Evolutionary conservation across 139 green algal genomes (phyloP).

Genomic region (Chlorella sp.): DNA sequence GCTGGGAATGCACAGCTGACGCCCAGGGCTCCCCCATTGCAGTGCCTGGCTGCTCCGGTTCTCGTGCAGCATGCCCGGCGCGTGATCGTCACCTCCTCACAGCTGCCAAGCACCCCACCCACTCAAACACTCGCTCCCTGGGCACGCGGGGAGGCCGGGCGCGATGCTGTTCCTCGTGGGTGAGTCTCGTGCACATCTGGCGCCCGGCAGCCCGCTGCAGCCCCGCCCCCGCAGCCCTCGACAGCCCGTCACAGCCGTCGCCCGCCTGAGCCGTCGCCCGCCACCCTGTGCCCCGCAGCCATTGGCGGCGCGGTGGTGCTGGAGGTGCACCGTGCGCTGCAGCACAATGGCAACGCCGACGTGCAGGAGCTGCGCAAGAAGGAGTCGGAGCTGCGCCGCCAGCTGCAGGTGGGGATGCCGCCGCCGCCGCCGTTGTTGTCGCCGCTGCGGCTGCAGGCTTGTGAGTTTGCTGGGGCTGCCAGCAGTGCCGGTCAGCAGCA

Average conservation of each 20-base stretch:
- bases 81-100: too few species aligned
- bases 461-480: not conserved
- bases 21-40: too few species aligned
- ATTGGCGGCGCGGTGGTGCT: conserved; percentile 43
- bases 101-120: too few species aligned
- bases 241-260: too few species aligned
- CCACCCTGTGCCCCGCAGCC: not conserved
- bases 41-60: too few species aligned
- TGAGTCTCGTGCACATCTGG: not conserved
- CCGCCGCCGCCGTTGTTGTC: not conserved
- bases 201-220: too few species aligned
- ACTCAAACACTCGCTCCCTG: too few species aligned
- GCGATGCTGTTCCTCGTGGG: conserved; percentile 3
- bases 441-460: not conserved
- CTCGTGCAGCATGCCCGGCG: too few species aligned
- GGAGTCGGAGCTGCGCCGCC: conserved; percentile 34
- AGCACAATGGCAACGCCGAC: conserved; percentile 28
- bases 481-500: not conserved
- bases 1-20: too few species aligned
- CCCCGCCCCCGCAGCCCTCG: too few species aligned
- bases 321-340: conserved; percentile 47
- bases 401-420: conserved; percentile 32
- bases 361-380: conserved; percentile 20
- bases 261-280: not conserved
- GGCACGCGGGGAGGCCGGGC: too few species aligned